Evolutionary conservation across 108 stramenopile species (phyloP).

Genomic region (Thalassiosira profunda): DNA sequence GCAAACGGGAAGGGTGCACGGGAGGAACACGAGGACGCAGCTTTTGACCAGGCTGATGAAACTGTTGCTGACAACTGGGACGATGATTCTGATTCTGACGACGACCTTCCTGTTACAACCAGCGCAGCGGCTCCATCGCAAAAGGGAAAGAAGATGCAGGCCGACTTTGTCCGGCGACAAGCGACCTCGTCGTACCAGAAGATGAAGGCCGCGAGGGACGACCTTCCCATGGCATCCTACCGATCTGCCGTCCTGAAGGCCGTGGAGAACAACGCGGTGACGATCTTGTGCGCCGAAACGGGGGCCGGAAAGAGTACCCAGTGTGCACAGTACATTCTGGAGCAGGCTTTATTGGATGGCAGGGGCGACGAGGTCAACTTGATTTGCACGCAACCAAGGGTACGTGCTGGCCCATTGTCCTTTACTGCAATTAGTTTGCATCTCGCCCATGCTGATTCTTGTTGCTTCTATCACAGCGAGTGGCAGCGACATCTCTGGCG

Average conservation of each 20-base stretch:
- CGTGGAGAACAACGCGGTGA: conserved; percentile 54
- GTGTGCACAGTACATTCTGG: conserved; percentile 82
- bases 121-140: not conserved
- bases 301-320: conserved; percentile 79
- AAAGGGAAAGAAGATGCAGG: conserved; percentile 36
- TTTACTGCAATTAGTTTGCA: too few relatives aligned
- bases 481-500: conserved; percentile 80
- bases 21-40: not conserved
- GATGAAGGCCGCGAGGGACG: conserved; percentile 44
- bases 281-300: conserved; percentile 74
- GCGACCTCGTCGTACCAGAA: conserved; percentile 35
- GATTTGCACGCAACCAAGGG: conserved; percentile 84
- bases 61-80: conserved; percentile 19
- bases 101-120: not conserved
- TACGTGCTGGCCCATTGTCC: too few relatives aligned
- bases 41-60: not conserved
- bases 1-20: not conserved
- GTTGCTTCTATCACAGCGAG: too few relatives aligned
- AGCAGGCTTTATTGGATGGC: conserved; percentile 63
- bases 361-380: conserved; percentile 64
- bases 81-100: conserved; percentile 2
- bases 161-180: conserved; percentile 40
- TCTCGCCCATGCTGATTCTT: too few relatives aligned
- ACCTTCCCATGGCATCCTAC: conserved; percentile 63
- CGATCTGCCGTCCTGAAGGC: conserved; percentile 51